Evolutionary conservation across 768 basidiomycete species (phyloP).

Genomic region (Lactifluus subvellereus): DNA sequence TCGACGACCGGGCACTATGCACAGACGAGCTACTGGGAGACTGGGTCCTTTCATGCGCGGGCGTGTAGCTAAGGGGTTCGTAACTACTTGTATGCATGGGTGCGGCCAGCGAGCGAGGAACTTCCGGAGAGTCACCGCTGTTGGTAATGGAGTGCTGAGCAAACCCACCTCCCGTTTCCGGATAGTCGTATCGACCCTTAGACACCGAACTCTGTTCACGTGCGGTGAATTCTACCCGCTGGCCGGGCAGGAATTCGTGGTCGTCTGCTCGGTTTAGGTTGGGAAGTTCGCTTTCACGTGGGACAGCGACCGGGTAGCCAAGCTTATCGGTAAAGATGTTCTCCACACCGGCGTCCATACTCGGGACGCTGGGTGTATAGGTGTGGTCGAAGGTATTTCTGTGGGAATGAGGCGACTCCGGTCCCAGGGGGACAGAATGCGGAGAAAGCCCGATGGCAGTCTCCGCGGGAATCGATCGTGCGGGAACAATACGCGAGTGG

Average conservation of each 20-base stretch:
- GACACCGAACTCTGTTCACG: background rate
- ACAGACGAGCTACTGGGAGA: conserved; percentile 17
- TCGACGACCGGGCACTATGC: conserved; percentile 15
- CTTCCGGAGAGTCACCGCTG: background rate
- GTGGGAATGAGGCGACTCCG: background rate
- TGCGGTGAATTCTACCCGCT: background rate
- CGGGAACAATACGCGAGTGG: conserved; percentile 4
- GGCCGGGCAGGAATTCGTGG: background rate
- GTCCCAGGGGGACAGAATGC: background rate
- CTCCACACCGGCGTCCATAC: background rate
- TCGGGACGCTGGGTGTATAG: background rate
- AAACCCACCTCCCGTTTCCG: background rate
- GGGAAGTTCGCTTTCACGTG: background rate
- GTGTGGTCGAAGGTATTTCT: background rate
- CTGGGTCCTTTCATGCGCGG: conserved; percentile 9
- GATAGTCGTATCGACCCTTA: background rate
- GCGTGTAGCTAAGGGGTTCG: background rate
- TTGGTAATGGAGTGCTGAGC: background rate
- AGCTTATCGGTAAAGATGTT: background rate
- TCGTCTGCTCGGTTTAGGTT: background rate
- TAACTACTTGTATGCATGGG: conserved; percentile 1
- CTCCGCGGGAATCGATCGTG: background rate
- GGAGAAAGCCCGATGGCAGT: background rate
- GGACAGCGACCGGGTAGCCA: background rate
- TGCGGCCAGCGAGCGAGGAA: conserved; percentile 1